A percentile compares a stretch with the other conserved stretches of the same genome.
phyloP scores from a whole-genome alignment of 176 grass and related monocot genomes.

The Rhipidocladum racemiflorum region DNA sequence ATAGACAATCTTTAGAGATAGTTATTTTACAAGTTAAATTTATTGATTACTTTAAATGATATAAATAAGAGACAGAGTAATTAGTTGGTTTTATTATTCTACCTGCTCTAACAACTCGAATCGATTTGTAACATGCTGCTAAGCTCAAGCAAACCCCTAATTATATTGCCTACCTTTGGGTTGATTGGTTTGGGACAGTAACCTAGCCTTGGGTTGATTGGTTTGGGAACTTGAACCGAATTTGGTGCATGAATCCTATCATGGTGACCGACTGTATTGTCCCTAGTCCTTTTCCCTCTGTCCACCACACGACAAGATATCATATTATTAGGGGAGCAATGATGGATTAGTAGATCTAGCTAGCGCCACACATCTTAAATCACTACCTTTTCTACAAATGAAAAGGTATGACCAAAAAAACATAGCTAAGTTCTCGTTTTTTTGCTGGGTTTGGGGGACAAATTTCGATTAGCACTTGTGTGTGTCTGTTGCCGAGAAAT shows the following conservation, averaged over 20 bases:
- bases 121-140: conserved; percentile 7
- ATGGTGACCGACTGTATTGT: conserved; percentile 18
- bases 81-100: too few species aligned
- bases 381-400: neutral
- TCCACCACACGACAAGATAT: conserved; percentile 22
- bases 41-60: too few species aligned
- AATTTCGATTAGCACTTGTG: neutral
- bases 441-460: neutral
- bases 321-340: conserved; percentile 27
- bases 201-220: conserved; percentile 15
- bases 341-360: conserved; percentile 25
- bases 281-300: neutral
- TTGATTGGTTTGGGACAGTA: conserved; percentile 32
- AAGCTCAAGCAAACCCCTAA: conserved; percentile 12
- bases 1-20: too few species aligned
- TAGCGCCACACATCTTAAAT: neutral
- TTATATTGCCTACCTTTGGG: conserved; percentile 12
- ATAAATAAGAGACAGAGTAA: too few species aligned
- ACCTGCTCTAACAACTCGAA: neutral
- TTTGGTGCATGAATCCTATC: conserved; percentile 23
- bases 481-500: neutral
- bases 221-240: conserved; percentile 46
- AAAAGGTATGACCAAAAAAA: neutral
- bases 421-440: neutral
- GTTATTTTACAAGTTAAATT: too few species aligned